Conservation (phyloP, 371 early-diverging fungal species). For the Chytridium lagenaria region DNA sequence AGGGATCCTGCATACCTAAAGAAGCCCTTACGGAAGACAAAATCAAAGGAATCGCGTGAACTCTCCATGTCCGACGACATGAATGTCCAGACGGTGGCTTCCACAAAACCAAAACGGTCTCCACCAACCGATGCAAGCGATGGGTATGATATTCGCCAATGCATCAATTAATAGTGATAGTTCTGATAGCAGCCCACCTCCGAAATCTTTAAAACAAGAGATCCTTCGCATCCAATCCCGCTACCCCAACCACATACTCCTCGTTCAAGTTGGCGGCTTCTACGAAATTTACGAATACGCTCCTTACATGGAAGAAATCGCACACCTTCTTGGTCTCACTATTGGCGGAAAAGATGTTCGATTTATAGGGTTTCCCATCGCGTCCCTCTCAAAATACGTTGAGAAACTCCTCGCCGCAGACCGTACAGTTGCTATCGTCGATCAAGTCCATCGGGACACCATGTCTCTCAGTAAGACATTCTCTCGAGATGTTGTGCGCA, state of each 20-base stretch:
- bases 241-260: conserved; percentile 78
- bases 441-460: conserved; percentile 64
- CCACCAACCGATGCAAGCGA: too few species aligned
- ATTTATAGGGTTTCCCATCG: conserved; percentile 64
- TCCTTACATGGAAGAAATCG: conserved; percentile 24
- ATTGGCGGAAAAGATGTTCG: conserved; percentile 22
- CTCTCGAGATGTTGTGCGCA: conserved; percentile 73
- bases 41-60: too few species aligned
- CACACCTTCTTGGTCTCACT: conserved; percentile 20
- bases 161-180: too few species aligned
- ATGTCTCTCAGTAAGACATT: conserved; percentile 51
- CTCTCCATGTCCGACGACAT: too few species aligned
- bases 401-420: conserved; percentile 75
- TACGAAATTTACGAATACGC: conserved; percentile 70
- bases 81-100: too few species aligned
- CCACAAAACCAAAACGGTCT: too few species aligned
- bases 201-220: conserved; percentile 26
- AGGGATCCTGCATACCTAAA: too few species aligned
- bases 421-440: conserved; percentile 83
- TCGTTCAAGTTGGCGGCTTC: conserved; percentile 93
- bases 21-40: too few species aligned
- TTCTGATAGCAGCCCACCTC: too few species aligned
- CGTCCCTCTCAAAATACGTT: conserved; percentile 73
- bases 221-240: conserved; percentile 39
- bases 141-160: too few species aligned